A percentile compares a stretch with the other conserved stretches of the same genome.
These are phyloP conservation scores for Haplosporangium sp. DNA, from an alignment of 371 early-diverging fungal genomes.

Conservation along the genomic window DNA sequence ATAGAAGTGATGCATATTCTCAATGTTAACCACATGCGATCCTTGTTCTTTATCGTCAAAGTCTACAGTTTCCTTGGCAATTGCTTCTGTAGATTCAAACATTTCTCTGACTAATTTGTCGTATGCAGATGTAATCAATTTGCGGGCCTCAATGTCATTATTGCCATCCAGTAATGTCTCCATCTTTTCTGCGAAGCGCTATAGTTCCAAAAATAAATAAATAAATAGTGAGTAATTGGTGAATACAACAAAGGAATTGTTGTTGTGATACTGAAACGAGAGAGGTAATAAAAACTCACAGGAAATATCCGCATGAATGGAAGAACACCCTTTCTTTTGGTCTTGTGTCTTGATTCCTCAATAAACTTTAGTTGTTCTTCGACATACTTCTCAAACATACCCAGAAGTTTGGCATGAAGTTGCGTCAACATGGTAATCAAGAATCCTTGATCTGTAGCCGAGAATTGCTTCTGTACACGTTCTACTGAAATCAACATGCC, in stretches of 20 bases:
- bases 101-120: slow-evolving; percentile 86
- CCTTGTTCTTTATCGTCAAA: slow-evolving; percentile 93
- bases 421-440: slow-evolving; percentile 74
- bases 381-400: slow-evolving; percentile 85
- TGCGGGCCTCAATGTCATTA: slow-evolving; percentile 73
- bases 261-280: neutral
- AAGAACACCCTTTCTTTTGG: slow-evolving; percentile 89
- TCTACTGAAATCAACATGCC: slow-evolving; percentile 90
- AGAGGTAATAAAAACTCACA: slow-evolving; percentile 16
- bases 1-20: slow-evolving; percentile 94
- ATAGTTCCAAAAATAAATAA: slow-evolving; percentile 1
- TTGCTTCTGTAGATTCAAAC: slow-evolving; percentile 90
- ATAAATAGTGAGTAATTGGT: neutral
- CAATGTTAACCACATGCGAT: slow-evolving; percentile 60
- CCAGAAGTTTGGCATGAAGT: slow-evolving; percentile 70
- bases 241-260: neutral
- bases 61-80: slow-evolving; percentile 79
- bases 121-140: slow-evolving; percentile 83
- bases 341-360: slow-evolving; percentile 91
- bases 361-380: slow-evolving; percentile 90
- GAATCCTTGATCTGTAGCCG: slow-evolving; percentile 62
- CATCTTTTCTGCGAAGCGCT: slow-evolving; percentile 84
- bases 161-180: slow-evolving; percentile 64
- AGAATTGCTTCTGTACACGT: slow-evolving; percentile 73
- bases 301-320: slow-evolving; percentile 92